These are phyloP conservation scores for Trichophyton mentagrophytes DNA, from an alignment of 2,329 filamentous ascomycete species.

Conservation along the genomic window DNA sequence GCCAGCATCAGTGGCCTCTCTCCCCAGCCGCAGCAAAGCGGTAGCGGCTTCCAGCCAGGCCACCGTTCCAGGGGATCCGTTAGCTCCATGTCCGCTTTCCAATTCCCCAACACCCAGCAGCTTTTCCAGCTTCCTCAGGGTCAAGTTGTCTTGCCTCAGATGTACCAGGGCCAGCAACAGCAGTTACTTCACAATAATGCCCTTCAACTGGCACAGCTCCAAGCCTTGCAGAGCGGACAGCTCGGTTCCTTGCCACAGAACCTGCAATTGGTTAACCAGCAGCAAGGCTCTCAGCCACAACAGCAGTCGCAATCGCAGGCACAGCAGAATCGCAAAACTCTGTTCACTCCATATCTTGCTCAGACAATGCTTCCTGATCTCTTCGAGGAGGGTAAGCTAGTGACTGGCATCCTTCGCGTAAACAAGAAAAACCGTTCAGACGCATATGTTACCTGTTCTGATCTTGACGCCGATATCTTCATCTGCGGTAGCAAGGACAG, in stretches of 20 bases:
- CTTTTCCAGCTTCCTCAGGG: constrained; percentile 64
- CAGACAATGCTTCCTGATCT: constrained; percentile 87
- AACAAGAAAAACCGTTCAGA: constrained; percentile 99
- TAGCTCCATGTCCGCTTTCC: constrained; percentile 70
- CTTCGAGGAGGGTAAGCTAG: constrained; percentile 80
- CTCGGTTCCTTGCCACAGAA: constrained; percentile 45
- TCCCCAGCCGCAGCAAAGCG: constrained; percentile 51
- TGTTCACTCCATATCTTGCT: constrained; percentile 94
- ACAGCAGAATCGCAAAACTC: constrained; percentile 83
- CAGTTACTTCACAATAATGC: constrained; percentile 51
- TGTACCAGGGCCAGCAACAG: constrained; percentile 69
- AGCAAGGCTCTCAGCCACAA: constrained; percentile 55
- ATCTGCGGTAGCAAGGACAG: constrained; percentile 99
- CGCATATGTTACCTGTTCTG: constrained; percentile 88
- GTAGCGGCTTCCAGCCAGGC: constrained; percentile 72
- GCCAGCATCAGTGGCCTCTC: constrained; percentile 33
- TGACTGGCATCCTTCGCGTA: constrained; percentile 89
- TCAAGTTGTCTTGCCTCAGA: constrained; percentile 70
- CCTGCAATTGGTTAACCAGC: constrained; percentile 53
- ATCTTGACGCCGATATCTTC: constrained; percentile 96
- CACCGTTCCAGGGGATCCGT: constrained; percentile 78
- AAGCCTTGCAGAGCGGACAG: constrained; percentile 55
- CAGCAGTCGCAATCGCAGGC: constrained; percentile 52
- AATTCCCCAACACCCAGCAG: constrained; percentile 81
- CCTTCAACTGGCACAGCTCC: constrained; percentile 66